Conservation (phyloP, 257 asterid species). For the Solanum microdontum region DNA sequence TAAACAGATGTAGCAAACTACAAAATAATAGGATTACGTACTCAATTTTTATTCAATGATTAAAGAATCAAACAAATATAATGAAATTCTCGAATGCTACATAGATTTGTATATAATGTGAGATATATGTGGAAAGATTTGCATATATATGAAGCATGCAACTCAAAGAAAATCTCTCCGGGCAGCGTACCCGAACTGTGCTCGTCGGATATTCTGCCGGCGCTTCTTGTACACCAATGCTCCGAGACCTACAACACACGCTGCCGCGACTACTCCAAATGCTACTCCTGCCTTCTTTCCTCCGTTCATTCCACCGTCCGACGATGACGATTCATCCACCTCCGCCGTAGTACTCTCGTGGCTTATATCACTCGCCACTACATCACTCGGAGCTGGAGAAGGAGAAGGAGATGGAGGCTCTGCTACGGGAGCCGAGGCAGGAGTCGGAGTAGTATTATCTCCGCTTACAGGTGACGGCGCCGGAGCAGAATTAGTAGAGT, state of each 20-base stretch:
- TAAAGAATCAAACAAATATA: neutral
- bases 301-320: constrained; percentile 30
- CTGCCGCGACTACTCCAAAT: constrained; percentile 48
- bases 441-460: neutral
- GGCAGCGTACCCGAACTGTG: constrained; percentile 40
- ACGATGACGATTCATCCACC: constrained; percentile 8
- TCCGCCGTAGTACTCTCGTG: constrained; percentile 4
- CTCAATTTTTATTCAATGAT: neutral
- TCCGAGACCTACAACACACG: constrained; percentile 33
- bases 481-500: neutral
- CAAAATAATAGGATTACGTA: neutral
- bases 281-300: constrained; percentile 61
- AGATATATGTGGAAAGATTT: neutral
- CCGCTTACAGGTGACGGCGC: neutral
- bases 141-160: neutral
- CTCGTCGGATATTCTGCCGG: constrained; percentile 58
- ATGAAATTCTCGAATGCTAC: neutral
- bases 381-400: constrained; percentile 26
- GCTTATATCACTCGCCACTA: constrained; percentile 1
- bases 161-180: constrained; percentile 40
- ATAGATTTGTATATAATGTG: neutral
- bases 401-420: constrained; percentile 9
- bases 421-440: neutral
- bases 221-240: constrained; percentile 57
- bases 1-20: too few species aligned